Evolutionary conservation across 768 basidiomycete genomes (phyloP).

Genomic region (Dendrothele bispora): DNA sequence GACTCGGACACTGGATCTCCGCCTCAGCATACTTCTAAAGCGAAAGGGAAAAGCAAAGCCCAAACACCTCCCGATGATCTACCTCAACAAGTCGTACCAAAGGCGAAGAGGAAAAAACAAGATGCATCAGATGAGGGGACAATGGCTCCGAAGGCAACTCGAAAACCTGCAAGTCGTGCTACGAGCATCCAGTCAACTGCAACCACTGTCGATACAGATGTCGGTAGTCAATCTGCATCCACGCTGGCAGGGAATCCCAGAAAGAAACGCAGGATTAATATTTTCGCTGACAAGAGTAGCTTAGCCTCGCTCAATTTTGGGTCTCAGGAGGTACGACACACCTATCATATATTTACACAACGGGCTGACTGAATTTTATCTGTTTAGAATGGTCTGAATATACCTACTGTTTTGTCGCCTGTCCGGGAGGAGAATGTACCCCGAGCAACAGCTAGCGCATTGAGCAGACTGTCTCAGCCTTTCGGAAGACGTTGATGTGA

Average conservation of each 20-base stretch:
- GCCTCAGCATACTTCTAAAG: slow-evolving; percentile 23
- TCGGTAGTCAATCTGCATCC: slow-evolving; percentile 15
- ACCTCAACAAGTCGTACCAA: slow-evolving; percentile 12
- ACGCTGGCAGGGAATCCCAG: slow-evolving; percentile 29
- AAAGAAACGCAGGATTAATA: slow-evolving; percentile 72
- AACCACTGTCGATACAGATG: slow-evolving; percentile 17
- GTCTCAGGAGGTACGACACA: slow-evolving; percentile 26
- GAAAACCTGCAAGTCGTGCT: slow-evolving; percentile 9
- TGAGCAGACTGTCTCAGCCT: slow-evolving; percentile 25
- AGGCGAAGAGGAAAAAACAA: slow-evolving; percentile 12
- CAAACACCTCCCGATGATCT: slow-evolving; percentile 2
- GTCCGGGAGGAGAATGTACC: slow-evolving; percentile 59
- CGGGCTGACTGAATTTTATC: slow-evolving; percentile 12
- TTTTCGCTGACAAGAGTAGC: slow-evolving; percentile 46
- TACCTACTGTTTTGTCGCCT: slow-evolving; percentile 68
- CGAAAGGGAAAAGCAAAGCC: slow-evolving; percentile 43
- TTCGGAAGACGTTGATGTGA: too few species aligned
- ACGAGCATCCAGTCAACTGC: slow-evolving; percentile 18
- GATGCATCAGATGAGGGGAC: slow-evolving; percentile 10
- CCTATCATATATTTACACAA: neutral
- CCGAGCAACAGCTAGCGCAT: slow-evolving; percentile 32
- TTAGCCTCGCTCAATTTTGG: slow-evolving; percentile 41
- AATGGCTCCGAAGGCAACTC: slow-evolving; percentile 12
- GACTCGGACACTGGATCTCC: slow-evolving; percentile 21
- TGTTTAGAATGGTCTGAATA: slow-evolving; percentile 48